Percentiles rank a stretch among this genome's conserved stretches.
Conservation (phyloP, 345 rosid species). For the Rhodamnia argentea region DNA sequence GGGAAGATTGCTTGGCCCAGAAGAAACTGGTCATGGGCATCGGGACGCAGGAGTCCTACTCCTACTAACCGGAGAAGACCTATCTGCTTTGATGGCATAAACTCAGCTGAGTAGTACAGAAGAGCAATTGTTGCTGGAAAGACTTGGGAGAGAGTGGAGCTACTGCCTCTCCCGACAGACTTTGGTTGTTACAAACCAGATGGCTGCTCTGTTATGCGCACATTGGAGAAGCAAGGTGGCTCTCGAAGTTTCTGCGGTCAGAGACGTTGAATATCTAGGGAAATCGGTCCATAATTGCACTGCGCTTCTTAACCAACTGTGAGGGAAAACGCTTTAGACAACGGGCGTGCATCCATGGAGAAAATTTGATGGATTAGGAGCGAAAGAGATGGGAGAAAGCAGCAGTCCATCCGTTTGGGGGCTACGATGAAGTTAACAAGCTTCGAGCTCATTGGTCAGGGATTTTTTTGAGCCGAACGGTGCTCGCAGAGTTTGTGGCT, state of each 20-base stretch:
- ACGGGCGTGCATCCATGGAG: not conserved
- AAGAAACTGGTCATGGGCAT: not conserved
- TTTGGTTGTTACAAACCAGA: not conserved
- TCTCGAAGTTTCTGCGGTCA: not conserved
- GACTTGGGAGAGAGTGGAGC: not conserved
- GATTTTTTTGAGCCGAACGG: not conserved
- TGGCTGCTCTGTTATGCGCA: not conserved
- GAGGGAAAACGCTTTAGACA: not conserved
- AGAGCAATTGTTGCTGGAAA: not conserved
- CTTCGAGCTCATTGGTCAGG: not conserved
- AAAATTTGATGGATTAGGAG: not conserved
- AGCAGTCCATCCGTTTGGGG: not conserved
- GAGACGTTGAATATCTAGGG: not conserved
- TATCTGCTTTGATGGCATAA: not conserved
- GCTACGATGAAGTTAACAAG: not conserved
- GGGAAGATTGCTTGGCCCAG: not conserved
- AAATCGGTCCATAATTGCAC: not conserved
- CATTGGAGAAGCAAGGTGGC: not conserved
- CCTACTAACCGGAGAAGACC: not conserved
- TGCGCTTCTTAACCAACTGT: not conserved
- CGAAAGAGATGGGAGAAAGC: not conserved
- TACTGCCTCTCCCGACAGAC: not conserved
- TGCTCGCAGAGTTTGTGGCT: not conserved
- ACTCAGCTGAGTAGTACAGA: not conserved
- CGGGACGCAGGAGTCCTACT: not conserved